Base-by-base conservation (phyloP, 1,284 basidiomycete genomes). In the Bondarzewia mesenterica region DNA sequence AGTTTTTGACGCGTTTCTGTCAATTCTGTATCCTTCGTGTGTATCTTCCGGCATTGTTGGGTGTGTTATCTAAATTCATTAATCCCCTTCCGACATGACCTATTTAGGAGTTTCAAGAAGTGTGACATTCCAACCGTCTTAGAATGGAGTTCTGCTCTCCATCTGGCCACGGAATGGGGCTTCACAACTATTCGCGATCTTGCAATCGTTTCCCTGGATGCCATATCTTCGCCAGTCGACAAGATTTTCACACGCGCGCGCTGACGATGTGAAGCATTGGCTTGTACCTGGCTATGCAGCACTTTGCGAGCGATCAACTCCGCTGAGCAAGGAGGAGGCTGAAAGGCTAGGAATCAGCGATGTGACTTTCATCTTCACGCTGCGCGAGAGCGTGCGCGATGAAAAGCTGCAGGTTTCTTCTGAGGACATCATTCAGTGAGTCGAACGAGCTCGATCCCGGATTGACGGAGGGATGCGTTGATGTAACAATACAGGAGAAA, bases 231-330 rank as follows among this genome's bases (percentile, higher is more conserved):
- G 20, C 21, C 18, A 3, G 42, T 43, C 42, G 42, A 43, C 18
- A 18, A 43, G 18, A 3, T 22, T 43, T n/a, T 16, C 12, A 43
- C 4, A 43, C 12, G 38, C 41, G 4, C 61, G 59, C 49, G 50
- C 55, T 44, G 43, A 64, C 15, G 32, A 41, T 4, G 47, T 56
- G n/a, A n/a, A n/a, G n/a, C n/a, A n/a, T n/a, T 65, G 63, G 63
- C 56, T 65, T 4, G 49, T 50, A 10, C 55, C 57, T 1, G 58
- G 56, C 41, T 27, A n/a, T 22, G 20, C 21, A 21, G n/a, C 14
- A 15, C 32, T 8, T 35, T 35, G 10, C 10, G 32, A n/a, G 32
- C 32, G 10, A 8, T 8, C 32, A 35, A n/a, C 32, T 8, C n/a
- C n/a, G n/a, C n/a, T n/a, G n/a, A n/a, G n/a, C n/a, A n/a, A n/a